phyloP scores from a whole-genome alignment of 225 moss, liverwort and hornwort species.

The Pseudoscleropodium purum region DNA sequence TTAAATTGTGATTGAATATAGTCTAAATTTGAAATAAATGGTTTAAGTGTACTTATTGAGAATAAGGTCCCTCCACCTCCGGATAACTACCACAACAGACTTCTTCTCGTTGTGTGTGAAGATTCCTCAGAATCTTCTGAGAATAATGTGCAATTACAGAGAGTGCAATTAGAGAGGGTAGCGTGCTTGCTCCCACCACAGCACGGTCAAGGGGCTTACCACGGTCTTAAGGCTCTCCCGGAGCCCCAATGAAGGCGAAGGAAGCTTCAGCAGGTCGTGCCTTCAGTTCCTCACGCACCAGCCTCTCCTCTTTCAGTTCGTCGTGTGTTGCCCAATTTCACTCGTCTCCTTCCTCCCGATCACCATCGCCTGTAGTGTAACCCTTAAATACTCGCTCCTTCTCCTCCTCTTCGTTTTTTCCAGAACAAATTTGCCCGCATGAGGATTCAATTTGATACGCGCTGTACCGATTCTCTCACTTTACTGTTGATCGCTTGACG shows the following conservation, averaged over 20 bases:
- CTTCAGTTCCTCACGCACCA: too few relatives aligned
- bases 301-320: background rate
- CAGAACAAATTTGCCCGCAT: background rate
- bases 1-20: background rate
- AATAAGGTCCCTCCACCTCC: background rate
- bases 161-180: background rate
- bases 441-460: background rate
- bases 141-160: background rate
- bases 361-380: background rate
- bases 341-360: background rate
- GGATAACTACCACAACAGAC: background rate
- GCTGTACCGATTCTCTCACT: background rate
- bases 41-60: rapidly evolving
- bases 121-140: background rate
- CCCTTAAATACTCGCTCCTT: too few relatives aligned
- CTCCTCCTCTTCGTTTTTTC: background rate
- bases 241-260: background rate
- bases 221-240: background rate
- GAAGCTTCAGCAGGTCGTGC: background rate
- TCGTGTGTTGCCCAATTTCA: background rate
- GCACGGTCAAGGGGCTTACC: background rate
- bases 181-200: background rate
- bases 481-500: background rate
- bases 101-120: background rate
- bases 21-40: background rate